Conservation (phyloP, 2,329 filamentous ascomycete species). For the Clonostachys sp. region DNA sequence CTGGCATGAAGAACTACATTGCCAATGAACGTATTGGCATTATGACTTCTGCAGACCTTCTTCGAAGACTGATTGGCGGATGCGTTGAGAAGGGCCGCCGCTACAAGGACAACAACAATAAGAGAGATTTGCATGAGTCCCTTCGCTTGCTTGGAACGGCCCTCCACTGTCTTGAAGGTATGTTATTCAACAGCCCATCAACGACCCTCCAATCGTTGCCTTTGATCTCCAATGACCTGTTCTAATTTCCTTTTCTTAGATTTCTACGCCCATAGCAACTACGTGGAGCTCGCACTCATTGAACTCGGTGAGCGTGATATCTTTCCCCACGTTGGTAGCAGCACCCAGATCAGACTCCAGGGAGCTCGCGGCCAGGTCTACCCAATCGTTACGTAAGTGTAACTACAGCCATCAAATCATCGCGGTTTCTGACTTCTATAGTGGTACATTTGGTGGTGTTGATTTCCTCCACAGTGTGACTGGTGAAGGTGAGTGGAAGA, state of each 20-base stretch:
- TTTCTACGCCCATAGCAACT: constrained; percentile 92
- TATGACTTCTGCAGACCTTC: constrained; percentile 75
- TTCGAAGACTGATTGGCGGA: constrained; percentile 67
- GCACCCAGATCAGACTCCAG: constrained; percentile 65
- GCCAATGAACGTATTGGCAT: constrained; percentile 76
- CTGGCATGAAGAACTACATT: constrained; percentile 91
- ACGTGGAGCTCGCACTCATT: constrained; percentile 80
- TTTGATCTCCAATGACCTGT: too few species aligned
- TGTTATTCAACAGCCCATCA: constrained; percentile 5
- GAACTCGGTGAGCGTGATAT: constrained; percentile 77
- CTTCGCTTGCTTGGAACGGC: constrained; percentile 83
- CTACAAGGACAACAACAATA: constrained; percentile 53
- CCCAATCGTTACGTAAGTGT: constrained; percentile 63
- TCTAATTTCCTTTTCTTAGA: constrained; percentile 35
- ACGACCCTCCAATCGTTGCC: too few species aligned
- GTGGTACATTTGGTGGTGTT: constrained; percentile 86
- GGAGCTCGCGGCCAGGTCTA: constrained; percentile 67
- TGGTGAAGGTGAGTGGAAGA: constrained; percentile 45
- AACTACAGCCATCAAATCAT: background rate
- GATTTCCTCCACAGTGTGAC: constrained; percentile 90
- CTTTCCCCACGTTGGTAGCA: constrained; percentile 81
- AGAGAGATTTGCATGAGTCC: constrained; percentile 79
- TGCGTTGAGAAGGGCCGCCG: constrained; percentile 77
- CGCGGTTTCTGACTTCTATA: background rate
- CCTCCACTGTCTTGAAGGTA: constrained; percentile 80